Percentiles rank a stretch among this genome's conserved stretches.
Conservation (phyloP, 805 yeast genomes). For the Candida easanensis region DNA sequence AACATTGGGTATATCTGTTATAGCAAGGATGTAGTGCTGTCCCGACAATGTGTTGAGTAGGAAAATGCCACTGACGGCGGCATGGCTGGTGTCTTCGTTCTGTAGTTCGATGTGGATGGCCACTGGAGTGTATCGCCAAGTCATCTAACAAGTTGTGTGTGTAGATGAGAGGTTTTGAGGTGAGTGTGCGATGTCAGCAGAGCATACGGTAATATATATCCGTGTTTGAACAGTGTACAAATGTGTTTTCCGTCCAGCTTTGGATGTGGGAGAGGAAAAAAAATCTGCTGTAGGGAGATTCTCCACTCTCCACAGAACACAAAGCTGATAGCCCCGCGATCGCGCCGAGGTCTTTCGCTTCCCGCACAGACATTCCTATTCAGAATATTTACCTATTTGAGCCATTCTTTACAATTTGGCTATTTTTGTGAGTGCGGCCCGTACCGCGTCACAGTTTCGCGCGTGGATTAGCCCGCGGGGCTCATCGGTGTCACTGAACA, state of each 20-base stretch:
- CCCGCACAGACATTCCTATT: slow-evolving; percentile 6
- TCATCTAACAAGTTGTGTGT: slow-evolving; percentile 4
- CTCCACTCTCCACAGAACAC: slow-evolving; percentile 11
- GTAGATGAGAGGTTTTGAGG: not conserved
- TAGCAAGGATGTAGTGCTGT: slow-evolving; percentile 19
- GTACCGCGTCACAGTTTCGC: too few species aligned
- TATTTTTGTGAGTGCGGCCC: not conserved
- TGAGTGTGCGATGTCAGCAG: not conserved
- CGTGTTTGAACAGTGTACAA: too few species aligned
- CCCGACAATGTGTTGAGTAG: slow-evolving; percentile 11
- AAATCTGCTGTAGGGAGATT: not conserved
- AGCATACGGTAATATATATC: not conserved
- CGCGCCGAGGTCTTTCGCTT: too few species aligned
- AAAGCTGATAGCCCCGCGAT: not conserved
- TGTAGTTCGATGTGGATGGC: slow-evolving; percentile 23
- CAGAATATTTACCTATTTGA: not conserved
- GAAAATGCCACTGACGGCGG: slow-evolving; percentile 27
- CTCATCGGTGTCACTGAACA: too few species aligned
- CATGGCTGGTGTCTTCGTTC: slow-evolving; percentile 7
- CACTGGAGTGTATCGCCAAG: slow-evolving; percentile 26
- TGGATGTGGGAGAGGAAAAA: too few species aligned
- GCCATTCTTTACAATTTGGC: not conserved
- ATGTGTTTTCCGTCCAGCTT: too few species aligned
- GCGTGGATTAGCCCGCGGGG: too few species aligned
- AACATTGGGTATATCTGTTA: slow-evolving; percentile 16